Base-by-base conservation (phyloP, 1,284 basidiomycete genomes). In the Moniliella sp. region DNA sequence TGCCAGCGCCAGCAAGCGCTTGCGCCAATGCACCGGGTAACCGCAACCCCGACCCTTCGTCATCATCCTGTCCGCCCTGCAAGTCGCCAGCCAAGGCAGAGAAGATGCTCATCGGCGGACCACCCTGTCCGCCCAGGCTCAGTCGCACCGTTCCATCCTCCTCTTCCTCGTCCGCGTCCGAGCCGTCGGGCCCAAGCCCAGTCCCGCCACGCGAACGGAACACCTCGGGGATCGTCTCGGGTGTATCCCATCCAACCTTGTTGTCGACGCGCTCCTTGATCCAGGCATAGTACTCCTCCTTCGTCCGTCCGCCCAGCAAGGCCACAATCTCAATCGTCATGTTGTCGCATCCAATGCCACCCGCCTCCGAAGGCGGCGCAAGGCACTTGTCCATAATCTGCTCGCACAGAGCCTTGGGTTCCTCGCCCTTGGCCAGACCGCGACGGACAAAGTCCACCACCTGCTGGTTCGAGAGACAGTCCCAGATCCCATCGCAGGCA, bases 401-500 rank as follows among this genome's bases (percentile, higher is more conserved):
- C 61, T 93, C 83, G 52, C 76, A 75, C 42, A 94, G 81, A 56
- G 82, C 75, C 15, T 65, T 53, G 9, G 97, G 70, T 33, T 75
- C 69, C 49, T 76, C 78, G 33, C 78, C 76, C 47, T 84, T 69
- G 9, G 81, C 75, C 23, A 94, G 68, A 38, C 77, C 72, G 30
- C 78, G 70, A 27, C 91, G 75, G 18, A 91, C 71, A 46, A 82
- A 76, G 64, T 97, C 79, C 39, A 93, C 70, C 16, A 80, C 83
- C 59, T 93, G 78, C 51, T 97, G 91, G 18, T 82, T 93, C 15
- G 71, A 72, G 26, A 97, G 64, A 57, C 88, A 94, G 61, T 99
- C 91, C 91, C 91, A 99, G 55, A 97, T 99, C 46, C 86, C 86
- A 62, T 99, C 91, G 63, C 91, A 97, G 8, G 91, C 91, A 21